These are phyloP conservation scores for Phalaenopsis equestris DNA, from an alignment of 106 monocot genomes.

Conservation along the genomic window DNA sequence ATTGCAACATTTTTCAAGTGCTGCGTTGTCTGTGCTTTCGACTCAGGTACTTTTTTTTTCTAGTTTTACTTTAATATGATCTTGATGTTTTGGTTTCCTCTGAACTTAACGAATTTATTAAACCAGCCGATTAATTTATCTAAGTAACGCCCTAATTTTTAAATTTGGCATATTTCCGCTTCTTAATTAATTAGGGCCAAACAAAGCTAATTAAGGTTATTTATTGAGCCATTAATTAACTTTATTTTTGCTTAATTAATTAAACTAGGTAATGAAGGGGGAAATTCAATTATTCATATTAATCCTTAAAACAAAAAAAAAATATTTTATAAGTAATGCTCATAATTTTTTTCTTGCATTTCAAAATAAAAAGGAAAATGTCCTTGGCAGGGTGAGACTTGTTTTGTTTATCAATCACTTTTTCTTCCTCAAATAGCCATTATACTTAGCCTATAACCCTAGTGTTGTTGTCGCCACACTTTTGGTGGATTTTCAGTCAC, in stretches of 20 bases:
- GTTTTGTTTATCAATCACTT: not conserved
- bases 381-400: not conserved
- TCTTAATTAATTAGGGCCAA: not conserved
- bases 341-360: not conserved
- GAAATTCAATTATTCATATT: not conserved
- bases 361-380: not conserved
- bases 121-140: not conserved
- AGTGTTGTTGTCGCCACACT: not conserved
- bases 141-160: not conserved
- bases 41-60: conserved; percentile 54
- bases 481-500: not conserved
- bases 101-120: not conserved
- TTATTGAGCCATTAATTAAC: not conserved
- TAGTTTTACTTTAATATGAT: not conserved
- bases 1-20: conserved; percentile 91
- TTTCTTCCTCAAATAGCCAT: not conserved
- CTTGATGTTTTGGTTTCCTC: not conserved
- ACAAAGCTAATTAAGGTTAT: not conserved
- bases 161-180: not conserved
- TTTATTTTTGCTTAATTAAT: not conserved
- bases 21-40: conserved; percentile 78
- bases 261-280: not conserved
- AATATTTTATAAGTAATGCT: not conserved
- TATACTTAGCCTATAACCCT: not conserved
- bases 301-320: not conserved